Conservation (phyloP, 306 rosid genomes). For the Sophora flavescens region DNA sequence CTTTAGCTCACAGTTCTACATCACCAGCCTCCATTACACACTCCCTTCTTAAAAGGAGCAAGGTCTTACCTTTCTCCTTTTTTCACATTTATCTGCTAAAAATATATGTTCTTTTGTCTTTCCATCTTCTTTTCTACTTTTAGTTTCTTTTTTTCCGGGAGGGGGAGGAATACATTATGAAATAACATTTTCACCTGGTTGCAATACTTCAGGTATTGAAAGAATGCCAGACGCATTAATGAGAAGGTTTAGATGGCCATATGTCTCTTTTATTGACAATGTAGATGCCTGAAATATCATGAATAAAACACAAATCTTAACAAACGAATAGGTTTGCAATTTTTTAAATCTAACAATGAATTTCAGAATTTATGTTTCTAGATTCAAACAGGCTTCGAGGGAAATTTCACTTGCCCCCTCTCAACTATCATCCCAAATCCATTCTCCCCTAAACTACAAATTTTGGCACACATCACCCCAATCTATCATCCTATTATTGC, state of each 20-base stretch:
- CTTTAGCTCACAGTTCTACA: neutral
- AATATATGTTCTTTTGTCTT: neutral
- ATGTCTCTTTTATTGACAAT: constrained; percentile 66
- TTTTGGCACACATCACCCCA: neutral
- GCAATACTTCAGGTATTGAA: constrained; percentile 74
- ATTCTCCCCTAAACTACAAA: constrained; percentile 5
- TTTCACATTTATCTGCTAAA: constrained; percentile 10
- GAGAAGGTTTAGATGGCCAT: constrained; percentile 86
- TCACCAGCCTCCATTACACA: constrained; percentile 2
- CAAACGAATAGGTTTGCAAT: neutral
- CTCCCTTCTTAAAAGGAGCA: neutral
- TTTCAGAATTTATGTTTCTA: neutral
- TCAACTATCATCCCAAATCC: neutral
- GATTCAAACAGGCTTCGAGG: neutral
- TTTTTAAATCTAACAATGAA: constrained; percentile 1
- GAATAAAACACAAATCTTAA: constrained; percentile 41
- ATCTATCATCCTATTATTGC: neutral
- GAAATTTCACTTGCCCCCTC: neutral
- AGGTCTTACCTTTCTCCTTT: neutral
- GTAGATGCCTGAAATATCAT: constrained; percentile 77
- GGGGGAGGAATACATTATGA: neutral
- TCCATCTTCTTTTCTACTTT: neutral
- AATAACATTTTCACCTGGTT: constrained; percentile 71
- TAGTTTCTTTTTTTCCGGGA: too few relatives aligned
- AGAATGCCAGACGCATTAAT: constrained; percentile 94